Evolutionary conservation across 1,284 basidiomycete genomes (phyloP), one percentile per base, ranked within the genome.

Genomic region (Leccinum insigne): DNA sequence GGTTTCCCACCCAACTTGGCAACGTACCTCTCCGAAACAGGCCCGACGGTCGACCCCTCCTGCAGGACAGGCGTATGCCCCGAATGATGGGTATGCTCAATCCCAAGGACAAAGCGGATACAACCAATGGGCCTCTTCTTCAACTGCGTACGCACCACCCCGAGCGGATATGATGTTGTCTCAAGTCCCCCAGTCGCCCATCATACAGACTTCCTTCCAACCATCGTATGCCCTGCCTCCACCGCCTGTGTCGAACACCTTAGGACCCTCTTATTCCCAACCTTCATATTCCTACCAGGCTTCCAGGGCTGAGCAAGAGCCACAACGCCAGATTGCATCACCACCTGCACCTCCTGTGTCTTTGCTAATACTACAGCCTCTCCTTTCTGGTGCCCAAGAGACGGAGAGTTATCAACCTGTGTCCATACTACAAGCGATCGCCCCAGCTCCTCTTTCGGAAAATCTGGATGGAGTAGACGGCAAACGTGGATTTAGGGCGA

Each of bases 1-100:
- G 71, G 81, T 96, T 3, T 82, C 86, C 10, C 87, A 86, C 57
- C 89, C 90, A 3, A 79, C 85, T 38, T 91, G 91, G 89, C 74
- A 68, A 40, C 81, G 86, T 56, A 49, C 66, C 10, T 63, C 75
- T 58, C 32, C 64, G 4, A 74, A 76, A 60, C 71, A 67, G 18
- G 40, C 61, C 58, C 73, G 60, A 9, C 38, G 60, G 3, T 63
- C 69, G 2, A 64, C 60, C 4, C 66, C 67, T 59, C 68, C 74
- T 10, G 3, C 60, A 26, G 71, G 63, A 38, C 64, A 64, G 11
- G 23, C n/a, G 18, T 54, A 65, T 32, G 14, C 3, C 18, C 64
- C 62, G 2, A 77, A 29, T 29, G 29, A 75, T 21, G 71, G 66
- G 13, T 67, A 71, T 57, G 66, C 54, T 8, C 79, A 79, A 60